Percentiles rank a stretch among this genome's conserved stretches.
These are phyloP conservation scores for Ceratobasidium papillatum DNA, from an alignment of 1,284 basidiomycete genomes.

Conservation along the genomic window DNA sequence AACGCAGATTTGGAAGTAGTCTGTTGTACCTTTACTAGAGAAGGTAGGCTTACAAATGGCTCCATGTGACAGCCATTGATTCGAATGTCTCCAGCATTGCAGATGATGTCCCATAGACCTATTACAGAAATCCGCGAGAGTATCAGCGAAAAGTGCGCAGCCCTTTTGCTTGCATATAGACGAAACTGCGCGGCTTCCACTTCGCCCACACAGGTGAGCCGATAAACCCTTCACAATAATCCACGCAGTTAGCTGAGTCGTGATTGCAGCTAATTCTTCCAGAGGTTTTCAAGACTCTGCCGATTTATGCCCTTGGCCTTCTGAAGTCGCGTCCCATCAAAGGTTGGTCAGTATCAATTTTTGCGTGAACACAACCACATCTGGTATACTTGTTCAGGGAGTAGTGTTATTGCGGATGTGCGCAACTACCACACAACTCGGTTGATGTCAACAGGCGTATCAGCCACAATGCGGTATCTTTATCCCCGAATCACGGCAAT, in stretches of 20 bases:
- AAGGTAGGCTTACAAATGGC: slow-evolving; percentile 63
- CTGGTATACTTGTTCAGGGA: slow-evolving; percentile 58
- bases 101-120: slow-evolving; percentile 67
- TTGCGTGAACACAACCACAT: not conserved
- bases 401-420: slow-evolving; percentile 91
- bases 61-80: not conserved
- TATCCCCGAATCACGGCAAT: slow-evolving; percentile 92
- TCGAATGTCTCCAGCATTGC: slow-evolving; percentile 64
- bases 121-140: slow-evolving; percentile 83
- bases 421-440: slow-evolving; percentile 87
- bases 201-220: slow-evolving; percentile 76
- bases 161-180: slow-evolving; percentile 87
- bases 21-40: slow-evolving; percentile 78
- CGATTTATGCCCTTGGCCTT: slow-evolving; percentile 84
- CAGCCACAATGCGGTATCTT: slow-evolving; percentile 77
- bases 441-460: slow-evolving; percentile 74
- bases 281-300: slow-evolving; percentile 90
- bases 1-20: slow-evolving; percentile 92
- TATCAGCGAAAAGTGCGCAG: slow-evolving; percentile 85
- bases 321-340: slow-evolving; percentile 93
- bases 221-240: not conserved
- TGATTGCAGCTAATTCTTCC: slow-evolving; percentile 83
- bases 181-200: slow-evolving; percentile 90
- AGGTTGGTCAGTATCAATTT: slow-evolving; percentile 59
- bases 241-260: slow-evolving; percentile 17